These are phyloP conservation scores for Gossypium bickii DNA, from an alignment of 345 rosid species.

Conservation along the genomic window DNA sequence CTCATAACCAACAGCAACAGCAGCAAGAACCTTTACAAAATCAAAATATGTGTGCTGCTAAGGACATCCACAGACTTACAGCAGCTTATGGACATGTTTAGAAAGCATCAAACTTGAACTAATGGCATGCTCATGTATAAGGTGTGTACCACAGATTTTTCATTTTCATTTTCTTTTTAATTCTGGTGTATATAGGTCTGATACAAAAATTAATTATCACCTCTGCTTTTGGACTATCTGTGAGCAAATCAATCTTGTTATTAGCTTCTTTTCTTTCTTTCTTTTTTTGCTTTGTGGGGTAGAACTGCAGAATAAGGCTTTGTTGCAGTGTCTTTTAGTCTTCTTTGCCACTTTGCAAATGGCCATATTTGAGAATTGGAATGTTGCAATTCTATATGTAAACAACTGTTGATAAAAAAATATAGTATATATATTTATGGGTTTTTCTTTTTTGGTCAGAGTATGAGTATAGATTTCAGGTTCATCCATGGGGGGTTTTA, in stretches of 20 bases:
- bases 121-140: neutral
- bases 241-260: conserved; percentile 17
- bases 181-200: conserved; percentile 28
- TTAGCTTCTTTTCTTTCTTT: conserved; percentile 4
- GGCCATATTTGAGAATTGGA: conserved; percentile 23
- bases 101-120: neutral
- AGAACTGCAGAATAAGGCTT: conserved; percentile 34
- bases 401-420: conserved; percentile 17
- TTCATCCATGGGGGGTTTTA: neutral
- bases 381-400: conserved; percentile 28
- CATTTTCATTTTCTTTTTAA: conserved; percentile 2
- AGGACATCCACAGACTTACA: conserved; percentile 15
- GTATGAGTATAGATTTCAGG: too few species aligned
- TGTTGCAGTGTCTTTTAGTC: conserved; percentile 20
- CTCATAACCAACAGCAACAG: conserved; percentile 42
- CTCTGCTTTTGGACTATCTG: conserved; percentile 24
- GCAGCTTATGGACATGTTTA: conserved; percentile 12
- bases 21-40: conserved; percentile 37
- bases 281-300: conserved; percentile 22
- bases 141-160: conserved; percentile 19
- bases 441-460: neutral
- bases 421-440: conserved; percentile 15
- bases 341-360: conserved; percentile 24
- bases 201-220: conserved; percentile 25
- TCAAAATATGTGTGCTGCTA: conserved; percentile 22